Base-by-base conservation (phyloP, 2,329 filamentous ascomycete species). In the Alternaria panax region DNA sequence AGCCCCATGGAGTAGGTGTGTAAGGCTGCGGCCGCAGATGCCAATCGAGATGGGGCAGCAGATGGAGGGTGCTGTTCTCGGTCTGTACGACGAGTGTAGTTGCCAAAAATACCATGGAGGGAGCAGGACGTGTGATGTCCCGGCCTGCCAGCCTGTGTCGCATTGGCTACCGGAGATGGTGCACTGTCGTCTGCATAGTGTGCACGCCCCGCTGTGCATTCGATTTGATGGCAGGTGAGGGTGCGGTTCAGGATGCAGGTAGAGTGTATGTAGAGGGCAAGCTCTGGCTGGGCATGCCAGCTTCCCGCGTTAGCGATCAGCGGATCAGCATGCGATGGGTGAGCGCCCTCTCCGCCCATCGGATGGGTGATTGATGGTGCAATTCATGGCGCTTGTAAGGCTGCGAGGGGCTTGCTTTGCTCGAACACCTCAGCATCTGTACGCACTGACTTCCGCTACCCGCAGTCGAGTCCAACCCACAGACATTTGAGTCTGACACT, bases 351-450 rank as follows among this genome's bases (percentile, higher is more conserved):
- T 47, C 55, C 60, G 59, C 59, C 45, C 41, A 34, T 40, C 48
- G 28, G 36, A 38, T 38, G 47, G 16, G 34, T 36, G 34, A 36
- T n/a, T 34, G 5, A 38, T 20, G 36, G 36, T 20, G 36, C 36
- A 18, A 16, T n/a, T 48, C 22, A 38, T 7, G 60, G 42, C 36
- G 56, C 28, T 60, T 57, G 63, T 72, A 70, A 60, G 66, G 69
- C 69, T 71, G 65, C 60, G 42, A 54, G 48, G 54, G 57, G 60
- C 57, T 47, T 51, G 40, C 50, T 36, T 11, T 45, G 55, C 24
- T 48, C 22, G 32, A 54, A 38, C 42, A 51, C 25, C 16, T 50
- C 47, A 36, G 28, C 56, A 42, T 53, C 51, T 22, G 40, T 57
- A 50, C 45, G 34, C 54, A 43, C 34, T 36, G 54, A 59, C 54